Evolutionary conservation across 495 filamentous ascomycete species (phyloP).

Genomic region (Podospora pseudopauciseta): DNA sequence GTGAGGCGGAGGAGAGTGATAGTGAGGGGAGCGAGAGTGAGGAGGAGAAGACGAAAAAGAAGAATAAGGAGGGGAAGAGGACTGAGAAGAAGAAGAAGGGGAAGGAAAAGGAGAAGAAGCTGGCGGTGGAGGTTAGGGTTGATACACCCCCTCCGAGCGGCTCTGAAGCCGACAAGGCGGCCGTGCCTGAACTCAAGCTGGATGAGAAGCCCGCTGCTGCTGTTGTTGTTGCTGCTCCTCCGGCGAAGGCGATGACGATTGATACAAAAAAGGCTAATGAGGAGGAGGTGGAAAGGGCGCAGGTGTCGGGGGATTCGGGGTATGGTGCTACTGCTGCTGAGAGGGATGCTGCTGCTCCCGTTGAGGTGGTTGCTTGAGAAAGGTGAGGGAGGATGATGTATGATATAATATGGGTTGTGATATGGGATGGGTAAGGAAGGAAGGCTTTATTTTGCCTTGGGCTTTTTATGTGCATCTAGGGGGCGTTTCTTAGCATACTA

Average conservation of each 20-base stretch:
- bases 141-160: conserved; percentile 1
- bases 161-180: conserved; percentile 1
- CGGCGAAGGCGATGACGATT: conserved; percentile 11
- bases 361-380: neutral
- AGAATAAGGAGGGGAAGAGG: conserved; percentile 15
- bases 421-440: neutral
- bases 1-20: conserved; percentile 16
- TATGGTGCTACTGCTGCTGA: conserved; percentile 22
- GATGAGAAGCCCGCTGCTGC: conserved; percentile 7
- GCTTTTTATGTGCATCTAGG: neutral
- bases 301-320: conserved; percentile 32
- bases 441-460: neutral
- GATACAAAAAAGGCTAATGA: conserved; percentile 23
- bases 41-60: conserved; percentile 14
- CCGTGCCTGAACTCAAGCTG: conserved; percentile 10
- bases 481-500: neutral
- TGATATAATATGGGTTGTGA: neutral
- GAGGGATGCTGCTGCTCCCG: neutral
- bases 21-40: conserved; percentile 3
- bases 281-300: conserved; percentile 19
- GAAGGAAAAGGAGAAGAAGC: neutral
- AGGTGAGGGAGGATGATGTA: neutral
- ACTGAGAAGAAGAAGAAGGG: neutral
- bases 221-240: conserved; percentile 8
- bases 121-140: conserved; percentile 4